Conservation (phyloP, 2,329 filamentous ascomycete species). For the Colletotrichum sp. region DNA sequence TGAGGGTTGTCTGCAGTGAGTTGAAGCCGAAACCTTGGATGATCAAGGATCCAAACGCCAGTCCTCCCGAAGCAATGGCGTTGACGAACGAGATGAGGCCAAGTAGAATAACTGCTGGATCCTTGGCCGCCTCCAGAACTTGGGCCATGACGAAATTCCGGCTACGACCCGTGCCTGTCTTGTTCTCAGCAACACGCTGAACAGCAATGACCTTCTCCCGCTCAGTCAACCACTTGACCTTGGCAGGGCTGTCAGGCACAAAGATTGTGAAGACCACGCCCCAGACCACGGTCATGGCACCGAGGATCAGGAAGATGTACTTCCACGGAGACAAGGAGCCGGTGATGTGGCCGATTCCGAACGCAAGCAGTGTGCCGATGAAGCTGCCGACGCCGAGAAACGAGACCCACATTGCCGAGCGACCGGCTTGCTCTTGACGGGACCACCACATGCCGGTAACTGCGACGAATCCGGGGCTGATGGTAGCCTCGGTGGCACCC, state of each 20-base stretch:
- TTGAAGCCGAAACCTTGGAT: slow-evolving; percentile 61
- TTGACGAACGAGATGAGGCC: slow-evolving; percentile 21
- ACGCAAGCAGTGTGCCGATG: slow-evolving; percentile 36
- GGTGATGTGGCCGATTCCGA: slow-evolving; percentile 35
- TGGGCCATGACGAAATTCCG: slow-evolving; percentile 3
- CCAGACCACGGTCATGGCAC: slow-evolving; percentile 32
- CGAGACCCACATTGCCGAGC: slow-evolving; percentile 41
- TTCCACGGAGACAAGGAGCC: slow-evolving; percentile 33
- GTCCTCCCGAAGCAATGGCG: slow-evolving; percentile 6
- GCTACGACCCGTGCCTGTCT: slow-evolving; percentile 26
- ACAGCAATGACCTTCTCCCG: slow-evolving; percentile 29
- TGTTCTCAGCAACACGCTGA: slow-evolving; percentile 31
- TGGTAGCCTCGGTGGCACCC: slow-evolving; percentile 37
- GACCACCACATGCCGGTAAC: slow-evolving; percentile 44
- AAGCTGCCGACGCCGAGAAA: slow-evolving; percentile 41
- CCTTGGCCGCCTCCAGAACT: slow-evolving; percentile 26
- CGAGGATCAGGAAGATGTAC: slow-evolving; percentile 40
- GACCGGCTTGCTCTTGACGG: slow-evolving; percentile 38
- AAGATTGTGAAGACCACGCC: slow-evolving; percentile 28
- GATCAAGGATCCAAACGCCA: slow-evolving; percentile 38
- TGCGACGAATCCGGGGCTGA: slow-evolving; percentile 39
- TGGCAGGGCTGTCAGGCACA: slow-evolving; percentile 33
- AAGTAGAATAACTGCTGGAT: slow-evolving; percentile 25
- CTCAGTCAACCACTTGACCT: slow-evolving; percentile 33
- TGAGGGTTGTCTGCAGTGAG: slow-evolving; percentile 56